A percentile compares a stretch with the other conserved stretches of the same genome.
Evolutionary conservation across 2,329 filamentous ascomycete genomes (phyloP).

Genomic region (Paraphaeosphaeria minitans): DNA sequence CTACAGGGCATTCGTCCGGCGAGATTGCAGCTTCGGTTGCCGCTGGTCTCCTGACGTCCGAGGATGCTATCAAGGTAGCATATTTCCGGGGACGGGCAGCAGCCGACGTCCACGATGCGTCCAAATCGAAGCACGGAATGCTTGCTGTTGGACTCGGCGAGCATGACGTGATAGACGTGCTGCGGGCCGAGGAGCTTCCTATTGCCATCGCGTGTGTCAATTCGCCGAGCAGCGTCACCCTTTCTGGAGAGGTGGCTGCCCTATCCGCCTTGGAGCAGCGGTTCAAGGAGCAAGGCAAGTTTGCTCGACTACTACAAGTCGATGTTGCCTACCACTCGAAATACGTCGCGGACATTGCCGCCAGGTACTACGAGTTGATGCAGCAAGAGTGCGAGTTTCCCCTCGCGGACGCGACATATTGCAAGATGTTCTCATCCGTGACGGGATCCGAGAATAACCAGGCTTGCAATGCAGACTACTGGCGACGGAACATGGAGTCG

Average conservation of each 20-base stretch:
- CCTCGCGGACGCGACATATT: too few species aligned
- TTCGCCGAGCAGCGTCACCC: constrained; percentile 46
- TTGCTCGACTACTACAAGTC: constrained; percentile 22
- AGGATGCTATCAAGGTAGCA: constrained; percentile 18
- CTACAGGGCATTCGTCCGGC: constrained; percentile 31
- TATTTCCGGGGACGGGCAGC: constrained; percentile 10
- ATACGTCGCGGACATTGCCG: not conserved
- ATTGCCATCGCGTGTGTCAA: constrained; percentile 36
- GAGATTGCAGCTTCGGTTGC: constrained; percentile 35
- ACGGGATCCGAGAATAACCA: not conserved
- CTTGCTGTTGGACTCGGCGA: constrained; percentile 27
- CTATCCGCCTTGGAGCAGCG: constrained; percentile 29
- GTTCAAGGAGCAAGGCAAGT: constrained; percentile 13
- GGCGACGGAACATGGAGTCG: constrained; percentile 11
- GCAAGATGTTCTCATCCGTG: too few species aligned
- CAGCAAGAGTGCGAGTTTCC: not conserved
- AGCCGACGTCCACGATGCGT: not conserved
- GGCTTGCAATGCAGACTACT: constrained; percentile 9
- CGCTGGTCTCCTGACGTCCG: constrained; percentile 16
- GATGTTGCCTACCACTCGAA: constrained; percentile 24
- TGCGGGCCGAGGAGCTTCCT: constrained; percentile 7
- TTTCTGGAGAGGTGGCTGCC: constrained; percentile 45
- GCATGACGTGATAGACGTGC: constrained; percentile 6
- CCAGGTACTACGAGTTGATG: not conserved
- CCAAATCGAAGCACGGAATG: constrained; percentile 20